Conservation (phyloP, 306 rosid genomes). For the Ormosia emarginata region DNA sequence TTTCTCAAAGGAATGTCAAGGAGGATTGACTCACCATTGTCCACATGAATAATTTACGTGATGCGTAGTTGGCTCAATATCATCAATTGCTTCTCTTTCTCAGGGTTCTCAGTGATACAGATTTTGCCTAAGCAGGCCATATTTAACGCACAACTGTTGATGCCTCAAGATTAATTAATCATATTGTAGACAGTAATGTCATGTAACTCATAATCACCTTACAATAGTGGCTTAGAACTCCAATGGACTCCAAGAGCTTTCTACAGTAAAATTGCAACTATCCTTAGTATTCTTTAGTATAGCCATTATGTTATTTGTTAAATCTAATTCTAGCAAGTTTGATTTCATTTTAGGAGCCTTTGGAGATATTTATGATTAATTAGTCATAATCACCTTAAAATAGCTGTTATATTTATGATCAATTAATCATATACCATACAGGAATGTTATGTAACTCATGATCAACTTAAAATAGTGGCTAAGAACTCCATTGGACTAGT, state of each 20-base stretch:
- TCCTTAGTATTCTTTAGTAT: background rate
- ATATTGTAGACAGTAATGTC: background rate
- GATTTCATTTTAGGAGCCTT: conserved; percentile 26
- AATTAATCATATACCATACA: background rate
- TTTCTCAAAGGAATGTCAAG: too few relatives aligned
- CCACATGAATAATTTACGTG: too few relatives aligned
- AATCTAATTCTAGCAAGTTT: background rate
- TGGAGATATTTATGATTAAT: conserved; percentile 11
- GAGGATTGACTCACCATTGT: too few relatives aligned
- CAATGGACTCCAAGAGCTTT: background rate
- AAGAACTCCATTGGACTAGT: too few relatives aligned
- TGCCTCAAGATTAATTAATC: background rate
- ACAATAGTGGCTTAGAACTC: background rate
- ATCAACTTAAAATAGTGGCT: background rate
- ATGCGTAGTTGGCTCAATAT: too few relatives aligned
- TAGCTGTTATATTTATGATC: too few relatives aligned
- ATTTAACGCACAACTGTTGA: background rate
- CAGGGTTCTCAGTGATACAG: too few relatives aligned
- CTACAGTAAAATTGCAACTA: background rate
- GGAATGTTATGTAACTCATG: background rate
- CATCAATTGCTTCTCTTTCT: too few relatives aligned
- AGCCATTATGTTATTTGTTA: background rate
- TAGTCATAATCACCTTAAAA: too few relatives aligned
- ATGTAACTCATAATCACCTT: background rate
- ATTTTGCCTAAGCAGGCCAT: too few relatives aligned